Conservation (phyloP, 2,329 filamentous ascomycete species). For the Hymenoscyphus scutula region DNA sequence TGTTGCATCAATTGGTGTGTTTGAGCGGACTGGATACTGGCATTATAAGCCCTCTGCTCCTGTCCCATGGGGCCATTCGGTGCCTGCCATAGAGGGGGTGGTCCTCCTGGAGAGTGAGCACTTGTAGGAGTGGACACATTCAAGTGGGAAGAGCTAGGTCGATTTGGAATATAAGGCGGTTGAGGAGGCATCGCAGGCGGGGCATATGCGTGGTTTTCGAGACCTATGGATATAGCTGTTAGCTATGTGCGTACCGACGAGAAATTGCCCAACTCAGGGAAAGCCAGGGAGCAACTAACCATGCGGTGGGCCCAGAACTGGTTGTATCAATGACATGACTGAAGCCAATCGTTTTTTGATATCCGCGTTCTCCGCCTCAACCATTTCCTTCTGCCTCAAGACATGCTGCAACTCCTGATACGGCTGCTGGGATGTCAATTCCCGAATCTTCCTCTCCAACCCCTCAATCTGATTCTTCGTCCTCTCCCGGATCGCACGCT, state of each 20-base stretch:
- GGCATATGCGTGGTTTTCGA: conserved; percentile 24
- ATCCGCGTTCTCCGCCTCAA: conserved; percentile 77
- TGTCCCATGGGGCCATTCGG: conserved; percentile 31
- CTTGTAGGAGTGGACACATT: conserved; percentile 43
- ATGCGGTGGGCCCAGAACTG: conserved; percentile 46
- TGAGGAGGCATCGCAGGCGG: conserved; percentile 14
- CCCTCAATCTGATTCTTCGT: conserved; percentile 84
- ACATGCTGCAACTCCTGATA: conserved; percentile 80
- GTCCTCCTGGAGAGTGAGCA: conserved; percentile 39
- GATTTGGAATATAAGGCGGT: conserved; percentile 31
- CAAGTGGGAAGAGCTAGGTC: conserved; percentile 33
- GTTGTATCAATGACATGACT: conserved; percentile 62
- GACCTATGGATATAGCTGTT: conserved; percentile 14
- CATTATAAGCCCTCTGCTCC: conserved; percentile 33
- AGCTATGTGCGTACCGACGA: background rate
- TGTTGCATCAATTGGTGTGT: conserved; percentile 41
- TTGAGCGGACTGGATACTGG: conserved; percentile 36
- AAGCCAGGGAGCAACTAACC: conserved; percentile 27
- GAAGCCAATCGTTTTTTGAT: conserved; percentile 67
- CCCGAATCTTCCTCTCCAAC: conserved; percentile 71
- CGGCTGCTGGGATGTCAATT: conserved; percentile 73
- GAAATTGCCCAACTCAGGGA: background rate
- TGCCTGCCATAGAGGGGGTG: conserved; percentile 30
- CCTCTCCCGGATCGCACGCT: conserved; percentile 81
- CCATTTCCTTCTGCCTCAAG: conserved; percentile 70